Conservation (phyloP, 495 filamentous ascomycete species). For the Massariosphaeria phaeospora region DNA sequence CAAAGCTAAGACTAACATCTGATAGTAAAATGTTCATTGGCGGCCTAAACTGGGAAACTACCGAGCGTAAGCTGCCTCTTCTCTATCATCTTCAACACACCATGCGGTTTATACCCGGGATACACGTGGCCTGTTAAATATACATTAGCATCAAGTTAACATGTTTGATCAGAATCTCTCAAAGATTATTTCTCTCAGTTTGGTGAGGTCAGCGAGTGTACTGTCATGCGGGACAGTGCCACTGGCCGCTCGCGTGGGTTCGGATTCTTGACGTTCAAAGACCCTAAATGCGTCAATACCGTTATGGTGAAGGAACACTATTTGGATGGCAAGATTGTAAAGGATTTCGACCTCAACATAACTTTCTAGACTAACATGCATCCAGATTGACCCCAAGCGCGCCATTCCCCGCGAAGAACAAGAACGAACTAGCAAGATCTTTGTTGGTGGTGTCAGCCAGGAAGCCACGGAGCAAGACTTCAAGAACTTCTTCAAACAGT, state of each 20-base stretch:
- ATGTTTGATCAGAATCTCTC: constrained; percentile 69
- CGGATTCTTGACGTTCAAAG: constrained; percentile 95
- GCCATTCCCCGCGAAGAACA: constrained; percentile 97
- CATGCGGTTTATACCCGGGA: background rate
- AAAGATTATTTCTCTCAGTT: constrained; percentile 98
- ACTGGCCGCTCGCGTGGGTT: constrained; percentile 93
- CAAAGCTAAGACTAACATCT: no score
- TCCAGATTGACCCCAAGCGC: constrained; percentile 88
- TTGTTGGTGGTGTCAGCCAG: constrained; percentile 95
- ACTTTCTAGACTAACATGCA: constrained; percentile 28
- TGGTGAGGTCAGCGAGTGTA: constrained; percentile 94
- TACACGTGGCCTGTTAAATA: no score
- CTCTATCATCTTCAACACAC: background rate
- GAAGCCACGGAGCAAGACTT: constrained; percentile 95
- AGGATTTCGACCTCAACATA: constrained; percentile 31
- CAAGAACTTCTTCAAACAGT: constrained; percentile 92
- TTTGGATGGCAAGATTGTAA: constrained; percentile 95
- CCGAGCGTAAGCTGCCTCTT: constrained; percentile 69
- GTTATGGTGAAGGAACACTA: constrained; percentile 99
- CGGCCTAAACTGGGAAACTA: constrained; percentile 98
- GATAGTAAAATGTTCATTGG: constrained; percentile 99
- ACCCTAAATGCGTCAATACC: constrained; percentile 94
- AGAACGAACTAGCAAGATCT: constrained; percentile 96
- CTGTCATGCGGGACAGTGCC: constrained; percentile 94
- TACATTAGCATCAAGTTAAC: no score